Base-by-base conservation (phyloP, 306 rosid genomes). In the Ziziphus jujuba region DNA sequence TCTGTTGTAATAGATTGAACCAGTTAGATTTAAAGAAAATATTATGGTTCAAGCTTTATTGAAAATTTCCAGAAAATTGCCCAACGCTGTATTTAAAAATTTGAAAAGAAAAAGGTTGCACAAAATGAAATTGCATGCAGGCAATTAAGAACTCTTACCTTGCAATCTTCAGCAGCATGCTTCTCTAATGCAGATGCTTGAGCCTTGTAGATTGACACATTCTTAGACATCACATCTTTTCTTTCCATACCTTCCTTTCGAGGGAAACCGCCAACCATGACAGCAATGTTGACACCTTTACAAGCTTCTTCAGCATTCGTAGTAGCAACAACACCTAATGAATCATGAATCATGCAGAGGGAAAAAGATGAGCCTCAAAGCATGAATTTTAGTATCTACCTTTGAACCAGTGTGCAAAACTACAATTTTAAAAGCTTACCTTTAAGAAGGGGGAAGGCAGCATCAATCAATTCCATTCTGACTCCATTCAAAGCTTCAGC, bases 201-300 rank as follows among this genome's bases (percentile, higher is more conserved):
- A 65, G 82, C 87, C 84, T 87, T 87, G 79, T 87, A 90, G 50
- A 87, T 87, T 0, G 87, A 87, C 0, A 90, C 89, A 78, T 87
- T 90, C 55, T 80, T 85, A 0, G 95, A 81, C 89, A 90, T 81
- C 47, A 90, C 81, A 76, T 85, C 91, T 63, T 83, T 87, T 61
- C 96, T 87, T 78, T 87, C 95, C 95, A 87, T 87, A 72, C 89
- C 96, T 85, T 90, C 96, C 63, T 85, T 90, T 48, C 91, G 24
- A 0, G 85, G 89, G 68, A 85, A 79, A 54, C 96, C 89, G 59
- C 91, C 91, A 21, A 90, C 77, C 95, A 90, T 90, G 47, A 90
- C 75, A 13, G 88, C 96, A 67, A 90, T 65, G 56, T 87, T 78
- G 16, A 87, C 89, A 66, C 64, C 88, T 35, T 69, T 70, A 72